phyloP scores from a whole-genome alignment of 352 stramenopile genomes.

The Phytophthora europaea region DNA sequence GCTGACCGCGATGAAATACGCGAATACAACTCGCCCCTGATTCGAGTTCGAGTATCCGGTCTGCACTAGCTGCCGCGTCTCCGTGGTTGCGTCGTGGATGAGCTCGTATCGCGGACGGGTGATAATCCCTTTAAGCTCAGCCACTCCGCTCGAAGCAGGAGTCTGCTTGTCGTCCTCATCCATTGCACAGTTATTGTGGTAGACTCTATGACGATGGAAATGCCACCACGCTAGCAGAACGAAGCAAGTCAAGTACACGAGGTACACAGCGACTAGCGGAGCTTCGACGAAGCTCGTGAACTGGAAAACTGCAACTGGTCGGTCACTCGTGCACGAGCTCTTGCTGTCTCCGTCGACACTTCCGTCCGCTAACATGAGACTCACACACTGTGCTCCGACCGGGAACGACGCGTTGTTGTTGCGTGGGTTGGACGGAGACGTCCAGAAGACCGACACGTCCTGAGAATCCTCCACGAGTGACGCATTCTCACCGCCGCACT shows the following conservation, averaged over 20 bases:
- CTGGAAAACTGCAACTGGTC: conserved; percentile 11
- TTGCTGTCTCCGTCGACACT: conserved; percentile 28
- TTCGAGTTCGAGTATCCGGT: conserved; percentile 35
- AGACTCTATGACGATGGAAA: conserved; percentile 13
- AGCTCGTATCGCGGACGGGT: conserved; percentile 21
- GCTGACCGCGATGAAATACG: conserved; percentile 33
- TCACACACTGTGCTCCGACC: conserved; percentile 45
- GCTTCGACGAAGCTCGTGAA: conserved; percentile 40
- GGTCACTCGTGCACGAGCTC: conserved; percentile 16
- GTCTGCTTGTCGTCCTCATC: conserved; percentile 8
- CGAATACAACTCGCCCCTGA: conserved; percentile 28
- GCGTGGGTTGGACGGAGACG: conserved; percentile 44
- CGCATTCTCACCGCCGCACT: conserved; percentile 43
- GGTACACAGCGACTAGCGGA: conserved; percentile 25
- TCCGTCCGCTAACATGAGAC: conserved; percentile 36
- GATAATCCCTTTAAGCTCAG: conserved; percentile 23
- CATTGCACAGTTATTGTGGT: conserved; percentile 32
- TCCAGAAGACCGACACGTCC: conserved; percentile 53
- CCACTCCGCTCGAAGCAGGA: neutral
- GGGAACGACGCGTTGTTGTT: conserved; percentile 69
- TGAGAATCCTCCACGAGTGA: conserved; percentile 39
- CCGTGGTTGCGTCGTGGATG: conserved; percentile 8
- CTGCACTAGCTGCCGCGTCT: conserved; percentile 19
- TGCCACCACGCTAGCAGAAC: conserved; percentile 25
- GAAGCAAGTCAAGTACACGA: conserved; percentile 36